Evolutionary conservation across 2,329 filamentous ascomycete species (phyloP).

Genomic region (Cordyceps farinosa): DNA sequence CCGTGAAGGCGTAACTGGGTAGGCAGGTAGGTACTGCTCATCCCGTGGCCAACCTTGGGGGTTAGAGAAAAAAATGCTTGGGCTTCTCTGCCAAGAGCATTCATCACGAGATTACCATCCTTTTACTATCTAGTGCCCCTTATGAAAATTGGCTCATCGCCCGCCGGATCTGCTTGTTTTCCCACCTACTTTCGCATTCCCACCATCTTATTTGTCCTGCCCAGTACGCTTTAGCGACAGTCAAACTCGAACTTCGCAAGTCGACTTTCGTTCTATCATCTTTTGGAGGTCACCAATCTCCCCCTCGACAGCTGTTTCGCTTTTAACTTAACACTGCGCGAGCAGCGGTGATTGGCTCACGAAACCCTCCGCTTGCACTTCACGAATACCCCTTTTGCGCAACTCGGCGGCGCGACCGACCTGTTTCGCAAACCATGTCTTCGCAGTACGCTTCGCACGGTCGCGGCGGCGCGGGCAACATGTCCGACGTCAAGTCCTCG

Average conservation of each 20-base stretch:
- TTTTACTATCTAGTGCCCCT: background rate
- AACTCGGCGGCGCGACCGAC: background rate
- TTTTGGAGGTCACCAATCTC: background rate
- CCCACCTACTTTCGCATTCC: background rate
- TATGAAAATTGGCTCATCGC: background rate
- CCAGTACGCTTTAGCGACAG: background rate
- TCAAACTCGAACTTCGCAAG: background rate
- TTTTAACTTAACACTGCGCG: background rate
- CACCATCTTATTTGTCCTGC: background rate
- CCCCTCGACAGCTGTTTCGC: background rate
- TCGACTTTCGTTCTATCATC: background rate
- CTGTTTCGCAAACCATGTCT: constrained; percentile 33
- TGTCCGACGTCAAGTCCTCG: constrained; percentile 48
- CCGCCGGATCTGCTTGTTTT: background rate
- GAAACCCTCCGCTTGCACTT: background rate
- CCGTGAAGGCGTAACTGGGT: background rate
- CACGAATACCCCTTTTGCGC: background rate
- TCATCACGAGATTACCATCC: background rate
- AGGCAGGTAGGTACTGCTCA: background rate
- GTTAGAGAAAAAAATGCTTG: background rate
- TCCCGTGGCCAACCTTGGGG: background rate
- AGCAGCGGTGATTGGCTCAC: background rate
- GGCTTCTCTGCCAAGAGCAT: background rate
- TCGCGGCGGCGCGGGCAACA: constrained; percentile 76
- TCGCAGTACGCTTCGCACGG: constrained; percentile 59